Evolutionary conservation across 176 grass and related monocot species (phyloP).

Genomic region (Bonia amplexicaulis): DNA sequence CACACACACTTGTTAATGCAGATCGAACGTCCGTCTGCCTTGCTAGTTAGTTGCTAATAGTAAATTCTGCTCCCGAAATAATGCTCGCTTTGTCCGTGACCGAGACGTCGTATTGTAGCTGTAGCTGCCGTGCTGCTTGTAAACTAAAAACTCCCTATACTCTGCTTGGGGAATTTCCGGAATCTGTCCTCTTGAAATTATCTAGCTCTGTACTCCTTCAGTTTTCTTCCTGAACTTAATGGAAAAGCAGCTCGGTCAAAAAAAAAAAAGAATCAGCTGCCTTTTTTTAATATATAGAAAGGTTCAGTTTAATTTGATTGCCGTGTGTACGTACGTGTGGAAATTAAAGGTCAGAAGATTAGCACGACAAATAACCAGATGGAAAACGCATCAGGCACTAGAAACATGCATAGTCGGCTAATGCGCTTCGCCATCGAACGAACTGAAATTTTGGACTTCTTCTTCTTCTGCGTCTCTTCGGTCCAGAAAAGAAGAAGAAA

Average conservation of each 20-base stretch:
- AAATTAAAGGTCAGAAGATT: not conserved
- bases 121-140: not conserved
- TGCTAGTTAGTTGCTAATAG: not conserved
- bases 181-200: not conserved
- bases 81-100: not conserved
- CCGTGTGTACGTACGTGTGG: not conserved
- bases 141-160: not conserved
- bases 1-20: not conserved
- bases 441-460: slow-evolving; percentile 12
- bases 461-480: not conserved
- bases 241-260: not conserved
- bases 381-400: not conserved
- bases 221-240: not conserved
- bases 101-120: not conserved
- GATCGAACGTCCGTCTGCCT: not conserved
- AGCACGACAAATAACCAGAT: not conserved
- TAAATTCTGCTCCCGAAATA: not conserved
- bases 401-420: slow-evolving; percentile 26
- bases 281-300: not conserved
- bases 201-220: not conserved
- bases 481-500: not conserved
- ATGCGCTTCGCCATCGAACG: slow-evolving; percentile 26
- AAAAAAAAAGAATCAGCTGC: not conserved
- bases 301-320: not conserved
- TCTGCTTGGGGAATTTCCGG: no score